These are phyloP conservation scores for Globisporangium spinosum DNA, from an alignment of 352 stramenopile genomes.

Conservation along the genomic window DNA sequence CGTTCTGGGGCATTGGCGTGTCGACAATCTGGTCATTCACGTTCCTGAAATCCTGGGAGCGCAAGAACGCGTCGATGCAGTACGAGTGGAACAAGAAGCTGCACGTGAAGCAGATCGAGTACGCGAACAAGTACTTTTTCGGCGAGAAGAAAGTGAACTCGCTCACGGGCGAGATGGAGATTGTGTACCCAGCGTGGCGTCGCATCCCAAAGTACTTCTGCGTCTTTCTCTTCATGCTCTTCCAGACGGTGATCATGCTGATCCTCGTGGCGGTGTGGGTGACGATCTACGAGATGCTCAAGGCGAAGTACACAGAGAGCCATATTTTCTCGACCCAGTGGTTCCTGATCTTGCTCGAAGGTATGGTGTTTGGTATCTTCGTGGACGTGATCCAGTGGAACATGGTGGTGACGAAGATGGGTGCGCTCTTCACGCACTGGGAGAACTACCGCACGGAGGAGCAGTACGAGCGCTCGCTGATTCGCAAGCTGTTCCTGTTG, in stretches of 20 bases:
- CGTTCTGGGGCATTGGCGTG: constrained; percentile 79
- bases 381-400: constrained; percentile 89
- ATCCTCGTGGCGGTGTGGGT: constrained; percentile 84
- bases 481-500: constrained; percentile 81
- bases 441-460: constrained; percentile 87
- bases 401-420: constrained; percentile 87
- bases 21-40: constrained; percentile 79
- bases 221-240: constrained; percentile 77
- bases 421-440: constrained; percentile 80
- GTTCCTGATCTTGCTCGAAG: constrained; percentile 78
- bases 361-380: constrained; percentile 83
- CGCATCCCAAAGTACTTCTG: constrained; percentile 74
- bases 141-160: constrained; percentile 67
- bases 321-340: constrained; percentile 84
- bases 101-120: constrained; percentile 81
- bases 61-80: constrained; percentile 73
- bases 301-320: constrained; percentile 69
- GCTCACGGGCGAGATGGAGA: constrained; percentile 64
- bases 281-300: constrained; percentile 87
- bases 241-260: constrained; percentile 84
- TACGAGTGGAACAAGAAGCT: constrained; percentile 81
- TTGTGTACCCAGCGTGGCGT: constrained; percentile 66
- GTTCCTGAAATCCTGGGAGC: constrained; percentile 84
- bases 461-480: constrained; percentile 77
- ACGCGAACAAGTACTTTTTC: constrained; percentile 77